phyloP scores from a whole-genome alignment of 345 rosid genomes.

The Noccaea bulbosa region DNA sequence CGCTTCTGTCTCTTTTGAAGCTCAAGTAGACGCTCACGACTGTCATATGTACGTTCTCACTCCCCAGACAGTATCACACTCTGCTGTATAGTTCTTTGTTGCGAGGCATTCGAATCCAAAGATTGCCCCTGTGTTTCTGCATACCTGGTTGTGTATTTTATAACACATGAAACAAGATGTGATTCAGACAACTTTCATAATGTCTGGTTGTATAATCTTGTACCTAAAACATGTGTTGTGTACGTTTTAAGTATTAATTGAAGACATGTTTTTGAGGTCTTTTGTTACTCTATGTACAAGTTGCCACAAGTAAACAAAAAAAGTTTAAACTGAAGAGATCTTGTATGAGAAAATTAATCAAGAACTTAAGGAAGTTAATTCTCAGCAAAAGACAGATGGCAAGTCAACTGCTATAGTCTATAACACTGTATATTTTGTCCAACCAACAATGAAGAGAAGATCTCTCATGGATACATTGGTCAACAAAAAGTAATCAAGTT shows the following conservation, averaged over 20 bases:
- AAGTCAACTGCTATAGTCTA: constrained; percentile 8
- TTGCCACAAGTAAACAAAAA: background rate
- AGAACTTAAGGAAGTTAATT: background rate
- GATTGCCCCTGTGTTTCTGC: constrained; percentile 10
- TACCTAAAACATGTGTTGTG: constrained; percentile 26
- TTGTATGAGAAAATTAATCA: background rate
- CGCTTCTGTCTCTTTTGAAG: constrained; percentile 63
- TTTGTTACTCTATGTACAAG: background rate
- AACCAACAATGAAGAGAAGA: constrained; percentile 24
- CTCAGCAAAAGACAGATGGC: constrained; percentile 8
- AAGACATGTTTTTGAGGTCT: background rate
- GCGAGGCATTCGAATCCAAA: constrained; percentile 17
- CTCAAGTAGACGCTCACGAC: constrained; percentile 68
- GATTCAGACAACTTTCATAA: background rate
- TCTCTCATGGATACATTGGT: constrained; percentile 22
- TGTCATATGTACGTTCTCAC: constrained; percentile 73
- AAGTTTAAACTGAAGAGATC: background rate
- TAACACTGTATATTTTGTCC: constrained; percentile 11
- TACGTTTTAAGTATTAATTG: background rate
- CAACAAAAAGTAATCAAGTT: constrained; percentile 21
- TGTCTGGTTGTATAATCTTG: constrained; percentile 13
- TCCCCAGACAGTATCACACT: constrained; percentile 47
- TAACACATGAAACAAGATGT: background rate
- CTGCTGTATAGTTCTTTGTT: constrained; percentile 44
- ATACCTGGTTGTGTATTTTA: background rate